These are phyloP conservation scores for Hsuehochloa calcarea DNA, from an alignment of 176 grass and related monocot genomes.

Conservation along the genomic window DNA sequence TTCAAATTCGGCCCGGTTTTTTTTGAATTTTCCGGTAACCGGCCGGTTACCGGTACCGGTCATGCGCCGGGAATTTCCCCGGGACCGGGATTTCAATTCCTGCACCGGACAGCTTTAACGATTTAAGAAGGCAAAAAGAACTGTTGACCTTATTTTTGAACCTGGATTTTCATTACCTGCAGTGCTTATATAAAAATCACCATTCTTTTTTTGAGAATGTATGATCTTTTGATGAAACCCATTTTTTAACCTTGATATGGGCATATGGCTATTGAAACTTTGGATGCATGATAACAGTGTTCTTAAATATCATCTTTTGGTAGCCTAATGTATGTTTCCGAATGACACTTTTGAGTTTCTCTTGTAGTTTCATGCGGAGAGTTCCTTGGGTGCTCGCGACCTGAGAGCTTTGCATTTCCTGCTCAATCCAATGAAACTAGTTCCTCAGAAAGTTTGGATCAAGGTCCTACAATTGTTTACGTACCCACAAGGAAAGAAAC, in stretches of 20 bases:
- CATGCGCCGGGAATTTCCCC: too few relatives aligned
- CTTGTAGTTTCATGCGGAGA: constrained; percentile 84
- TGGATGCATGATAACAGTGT: neutral
- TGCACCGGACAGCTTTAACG: neutral
- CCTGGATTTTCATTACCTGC: neutral
- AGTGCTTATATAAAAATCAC: neutral
- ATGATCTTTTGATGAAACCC: constrained; percentile 3
- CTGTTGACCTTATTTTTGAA: neutral
- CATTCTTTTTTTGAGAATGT: constrained; percentile 24
- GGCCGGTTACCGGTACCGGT: too few relatives aligned
- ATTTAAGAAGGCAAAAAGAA: neutral
- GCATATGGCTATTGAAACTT: neutral
- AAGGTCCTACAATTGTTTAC: constrained; percentile 89
- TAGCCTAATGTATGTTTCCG: constrained; percentile 17
- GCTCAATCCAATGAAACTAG: constrained; percentile 32
- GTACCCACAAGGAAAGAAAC: constrained; percentile 91
- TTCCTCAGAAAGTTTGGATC: constrained; percentile 50
- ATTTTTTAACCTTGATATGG: neutral
- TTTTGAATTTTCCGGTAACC: too few relatives aligned
- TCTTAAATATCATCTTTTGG: constrained; percentile 14
- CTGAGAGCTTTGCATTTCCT: constrained; percentile 36
- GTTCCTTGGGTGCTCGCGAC: constrained; percentile 46
- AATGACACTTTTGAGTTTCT: constrained; percentile 24
- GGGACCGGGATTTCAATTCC: too few relatives aligned
- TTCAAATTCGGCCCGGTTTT: too few relatives aligned